phyloP scores from a whole-genome alignment of 257 asterid genomes.

The Craterostigma plantagineum region DNA sequence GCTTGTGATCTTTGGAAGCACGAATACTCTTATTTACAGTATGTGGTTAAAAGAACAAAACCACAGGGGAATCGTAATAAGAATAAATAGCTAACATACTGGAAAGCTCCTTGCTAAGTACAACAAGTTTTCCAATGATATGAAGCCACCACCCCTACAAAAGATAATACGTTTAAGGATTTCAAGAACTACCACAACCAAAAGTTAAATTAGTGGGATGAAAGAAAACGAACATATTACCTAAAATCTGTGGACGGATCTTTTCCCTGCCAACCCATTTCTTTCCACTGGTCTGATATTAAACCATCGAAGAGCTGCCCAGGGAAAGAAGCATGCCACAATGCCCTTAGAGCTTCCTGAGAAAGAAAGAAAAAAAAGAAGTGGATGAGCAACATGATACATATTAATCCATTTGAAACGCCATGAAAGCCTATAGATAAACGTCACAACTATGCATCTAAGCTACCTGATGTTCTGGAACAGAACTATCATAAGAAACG shows the following conservation, averaged over 20 bases:
- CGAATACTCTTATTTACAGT: neutral
- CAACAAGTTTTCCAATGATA: slow-evolving; percentile 85
- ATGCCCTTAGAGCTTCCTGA: slow-evolving; percentile 67
- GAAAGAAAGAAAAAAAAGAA: slow-evolving; percentile 9
- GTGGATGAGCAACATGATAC: neutral
- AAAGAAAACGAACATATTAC: slow-evolving; percentile 15
- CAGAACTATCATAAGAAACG: slow-evolving; percentile 60
- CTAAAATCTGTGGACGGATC: slow-evolving; percentile 99
- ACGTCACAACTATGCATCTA: slow-evolving; percentile 5
- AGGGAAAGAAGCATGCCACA: slow-evolving; percentile 91
- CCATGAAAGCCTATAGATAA: neutral
- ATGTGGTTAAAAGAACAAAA: too few species aligned
- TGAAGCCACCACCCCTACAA: slow-evolving; percentile 91
- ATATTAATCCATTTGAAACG: neutral
- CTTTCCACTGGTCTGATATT: slow-evolving; percentile 98
- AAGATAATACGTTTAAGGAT: neutral
- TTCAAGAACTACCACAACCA: neutral
- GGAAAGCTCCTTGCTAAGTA: slow-evolving; percentile 47
- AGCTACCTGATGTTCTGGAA: slow-evolving; percentile 78
- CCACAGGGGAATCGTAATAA: too few species aligned
- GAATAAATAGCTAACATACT: slow-evolving; percentile 7
- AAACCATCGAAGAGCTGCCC: slow-evolving; percentile 62
- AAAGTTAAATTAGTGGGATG: neutral
- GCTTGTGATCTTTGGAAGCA: slow-evolving; percentile 8
- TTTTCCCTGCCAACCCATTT: slow-evolving; percentile 99